phyloP scores from a whole-genome alignment of 257 asterid species.

The Gentiana straminea region DNA sequence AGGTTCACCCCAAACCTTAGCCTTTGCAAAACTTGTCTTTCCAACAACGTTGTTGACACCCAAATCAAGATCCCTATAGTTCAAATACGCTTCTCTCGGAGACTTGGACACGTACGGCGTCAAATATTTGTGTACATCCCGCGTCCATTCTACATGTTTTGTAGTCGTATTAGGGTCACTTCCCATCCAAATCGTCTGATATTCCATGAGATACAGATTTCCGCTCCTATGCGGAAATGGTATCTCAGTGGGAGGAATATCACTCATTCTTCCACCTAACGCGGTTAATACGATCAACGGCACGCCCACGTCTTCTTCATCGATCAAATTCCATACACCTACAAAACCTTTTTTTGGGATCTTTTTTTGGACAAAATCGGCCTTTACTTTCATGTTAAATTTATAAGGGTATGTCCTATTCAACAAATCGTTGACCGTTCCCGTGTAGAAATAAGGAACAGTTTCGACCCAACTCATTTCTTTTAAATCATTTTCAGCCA shows the following conservation, averaged over 20 bases:
- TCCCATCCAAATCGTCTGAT: conserved; percentile 16
- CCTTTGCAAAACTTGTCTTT: conserved; percentile 5
- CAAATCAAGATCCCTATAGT: conserved; percentile 2
- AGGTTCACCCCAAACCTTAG: conserved; percentile 14
- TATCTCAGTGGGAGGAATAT: conserved; percentile 7
- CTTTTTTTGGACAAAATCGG: conserved; percentile 18
- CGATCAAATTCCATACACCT: conserved; percentile 13
- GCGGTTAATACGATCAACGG: conserved; percentile 16
- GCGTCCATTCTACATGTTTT: conserved; percentile 10
- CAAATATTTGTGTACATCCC: conserved; percentile 11
- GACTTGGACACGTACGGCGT: conserved; percentile 15
- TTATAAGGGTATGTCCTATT: conserved; percentile 15
- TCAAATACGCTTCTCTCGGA: conserved; percentile 4
- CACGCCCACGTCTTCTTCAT: conserved; percentile 10
- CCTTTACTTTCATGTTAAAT: conserved; percentile 13
- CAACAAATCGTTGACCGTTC: conserved; percentile 7
- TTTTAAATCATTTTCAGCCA: neutral
- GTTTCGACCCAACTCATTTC: conserved; percentile 2
- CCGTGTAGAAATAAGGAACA: neutral
- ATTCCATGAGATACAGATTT: conserved; percentile 17
- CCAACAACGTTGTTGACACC: neutral
- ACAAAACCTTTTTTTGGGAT: conserved; percentile 8
- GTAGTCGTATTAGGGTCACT: neutral
- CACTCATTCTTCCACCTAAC: conserved; percentile 19
- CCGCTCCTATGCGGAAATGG: conserved; percentile 28